Evolutionary conservation across 108 stramenopile genomes (phyloP).

Genomic region (Stephanodiscus minutulus): DNA sequence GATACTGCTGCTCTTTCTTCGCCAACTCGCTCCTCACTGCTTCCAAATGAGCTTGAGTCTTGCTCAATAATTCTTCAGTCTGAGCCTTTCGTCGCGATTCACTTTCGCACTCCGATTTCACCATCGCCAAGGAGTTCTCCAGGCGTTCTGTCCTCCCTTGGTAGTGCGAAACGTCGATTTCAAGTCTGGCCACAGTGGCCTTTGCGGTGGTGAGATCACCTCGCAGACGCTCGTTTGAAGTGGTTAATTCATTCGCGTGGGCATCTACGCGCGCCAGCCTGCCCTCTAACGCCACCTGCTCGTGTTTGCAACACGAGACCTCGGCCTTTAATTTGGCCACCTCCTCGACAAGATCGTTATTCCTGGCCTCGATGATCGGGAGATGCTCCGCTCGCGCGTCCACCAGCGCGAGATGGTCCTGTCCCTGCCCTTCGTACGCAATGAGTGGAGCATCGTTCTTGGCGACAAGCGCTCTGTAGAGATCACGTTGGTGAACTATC

Average conservation of each 20-base stretch:
- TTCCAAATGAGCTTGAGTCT: constrained; percentile 59
- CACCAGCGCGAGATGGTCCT: constrained; percentile 46
- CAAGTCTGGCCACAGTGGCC: constrained; percentile 59
- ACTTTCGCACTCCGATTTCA: constrained; percentile 53
- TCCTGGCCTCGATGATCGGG: constrained; percentile 58
- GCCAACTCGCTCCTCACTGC: constrained; percentile 55
- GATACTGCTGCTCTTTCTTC: constrained; percentile 54
- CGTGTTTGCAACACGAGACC: constrained; percentile 45
- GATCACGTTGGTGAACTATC: constrained; percentile 87
- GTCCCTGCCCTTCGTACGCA: constrained; percentile 22
- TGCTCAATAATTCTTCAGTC: constrained; percentile 56
- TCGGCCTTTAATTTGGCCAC: constrained; percentile 56
- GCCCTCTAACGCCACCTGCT: constrained; percentile 62
- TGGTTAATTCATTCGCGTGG: constrained; percentile 58
- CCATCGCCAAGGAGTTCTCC: constrained; percentile 57
- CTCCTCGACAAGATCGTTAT: constrained; percentile 55
- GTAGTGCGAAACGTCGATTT: constrained; percentile 69
- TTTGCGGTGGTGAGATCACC: constrained; percentile 59
- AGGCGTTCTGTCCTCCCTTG: constrained; percentile 59
- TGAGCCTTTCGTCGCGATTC: constrained; percentile 52
- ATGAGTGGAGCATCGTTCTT: constrained; percentile 59
- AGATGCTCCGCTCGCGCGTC: constrained; percentile 48
- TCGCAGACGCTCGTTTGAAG: constrained; percentile 56
- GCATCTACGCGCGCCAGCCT: constrained; percentile 68
- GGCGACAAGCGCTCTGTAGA: constrained; percentile 75